Evolutionary conservation across 208 protist genomes (phyloP).

Genomic region (Leishmania martiniquensis): DNA sequence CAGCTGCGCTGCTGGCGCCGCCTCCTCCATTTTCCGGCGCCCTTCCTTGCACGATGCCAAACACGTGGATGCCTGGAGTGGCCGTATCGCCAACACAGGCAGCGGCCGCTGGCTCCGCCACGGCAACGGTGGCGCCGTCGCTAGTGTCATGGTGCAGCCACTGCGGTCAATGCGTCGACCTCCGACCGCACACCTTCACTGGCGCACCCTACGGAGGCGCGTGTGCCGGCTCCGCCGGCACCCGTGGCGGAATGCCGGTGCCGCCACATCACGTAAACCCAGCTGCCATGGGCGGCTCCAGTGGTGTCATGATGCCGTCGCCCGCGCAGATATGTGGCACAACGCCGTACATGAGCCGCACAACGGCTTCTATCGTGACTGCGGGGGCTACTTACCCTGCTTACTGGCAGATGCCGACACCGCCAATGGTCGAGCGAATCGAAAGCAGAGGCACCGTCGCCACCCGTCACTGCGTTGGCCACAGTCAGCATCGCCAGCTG

Average conservation of each 20-base stretch:
- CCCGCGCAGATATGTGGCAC: not conserved
- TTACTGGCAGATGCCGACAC: not conserved
- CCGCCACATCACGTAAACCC: not conserved
- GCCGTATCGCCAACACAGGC: not conserved
- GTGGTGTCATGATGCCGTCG: not conserved
- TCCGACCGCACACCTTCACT: not conserved
- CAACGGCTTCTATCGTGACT: not conserved
- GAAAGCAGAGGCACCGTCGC: not conserved
- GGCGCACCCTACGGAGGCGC: not conserved
- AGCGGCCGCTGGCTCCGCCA: not conserved
- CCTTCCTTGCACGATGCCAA: not conserved
- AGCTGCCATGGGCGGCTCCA: not conserved
- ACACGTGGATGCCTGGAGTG: not conserved
- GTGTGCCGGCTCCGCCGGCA: not conserved
- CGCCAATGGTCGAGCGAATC: not conserved
- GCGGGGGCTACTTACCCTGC: not conserved
- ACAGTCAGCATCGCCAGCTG: not conserved
- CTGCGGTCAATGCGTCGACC: conserved; percentile 5
- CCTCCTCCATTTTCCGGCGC: not conserved
- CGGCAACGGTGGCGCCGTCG: not conserved
- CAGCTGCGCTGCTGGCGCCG: not conserved
- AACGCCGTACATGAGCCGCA: not conserved
- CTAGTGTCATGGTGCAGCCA: not conserved
- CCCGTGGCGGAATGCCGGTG: not conserved
- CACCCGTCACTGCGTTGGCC: not conserved